A percentile compares a stretch with the other conserved stretches of the same genome.
Evolutionary conservation across 2,329 filamentous ascomycete species (phyloP).

Genomic region (Claviceps cyperi): DNA sequence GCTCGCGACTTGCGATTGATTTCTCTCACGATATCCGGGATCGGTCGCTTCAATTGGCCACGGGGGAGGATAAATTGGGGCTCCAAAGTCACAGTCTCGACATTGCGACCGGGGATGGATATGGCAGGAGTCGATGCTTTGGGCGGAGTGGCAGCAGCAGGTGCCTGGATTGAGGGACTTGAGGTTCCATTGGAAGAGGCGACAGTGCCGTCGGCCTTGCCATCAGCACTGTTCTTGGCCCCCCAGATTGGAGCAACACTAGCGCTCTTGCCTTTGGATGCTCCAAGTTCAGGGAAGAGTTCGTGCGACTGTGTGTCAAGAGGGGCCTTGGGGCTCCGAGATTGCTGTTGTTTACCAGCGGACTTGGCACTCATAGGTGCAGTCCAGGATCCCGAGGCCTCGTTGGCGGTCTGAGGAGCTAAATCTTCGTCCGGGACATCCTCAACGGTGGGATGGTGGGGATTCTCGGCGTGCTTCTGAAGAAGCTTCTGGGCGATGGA

Average conservation of each 20-base stretch:
- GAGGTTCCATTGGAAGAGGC: slow-evolving; percentile 40
- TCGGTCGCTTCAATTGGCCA: slow-evolving; percentile 66
- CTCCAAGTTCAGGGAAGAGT: slow-evolving; percentile 82
- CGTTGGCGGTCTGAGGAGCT: slow-evolving; percentile 35
- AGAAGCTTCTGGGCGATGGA: slow-evolving; percentile 48
- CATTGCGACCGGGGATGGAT: slow-evolving; percentile 68
- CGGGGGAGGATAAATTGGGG: slow-evolving; percentile 64
- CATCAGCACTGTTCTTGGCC: slow-evolving; percentile 44
- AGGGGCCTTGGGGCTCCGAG: slow-evolving; percentile 24
- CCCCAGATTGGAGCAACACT: slow-evolving; percentile 65
- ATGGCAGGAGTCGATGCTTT: slow-evolving; percentile 33
- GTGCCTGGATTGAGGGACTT: slow-evolving; percentile 47
- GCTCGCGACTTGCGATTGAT: slow-evolving; percentile 88
- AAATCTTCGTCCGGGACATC: slow-evolving; percentile 72
- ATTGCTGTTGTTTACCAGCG: slow-evolving; percentile 53
- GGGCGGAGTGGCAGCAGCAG: slow-evolving; percentile 33
- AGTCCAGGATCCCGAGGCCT: slow-evolving; percentile 31
- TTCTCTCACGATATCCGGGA: slow-evolving; percentile 74
- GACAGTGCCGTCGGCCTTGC: slow-evolving; percentile 38
- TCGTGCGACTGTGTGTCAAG: slow-evolving; percentile 83
- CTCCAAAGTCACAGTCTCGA: slow-evolving; percentile 60
- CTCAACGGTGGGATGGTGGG: slow-evolving; percentile 57
- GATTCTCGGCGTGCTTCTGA: slow-evolving; percentile 42
- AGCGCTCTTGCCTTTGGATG: slow-evolving; percentile 49
- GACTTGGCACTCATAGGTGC: slow-evolving; percentile 45